Evolutionary conservation across 2,329 filamentous ascomycete species (phyloP).

Genomic region (Blastomyces parvus): DNA sequence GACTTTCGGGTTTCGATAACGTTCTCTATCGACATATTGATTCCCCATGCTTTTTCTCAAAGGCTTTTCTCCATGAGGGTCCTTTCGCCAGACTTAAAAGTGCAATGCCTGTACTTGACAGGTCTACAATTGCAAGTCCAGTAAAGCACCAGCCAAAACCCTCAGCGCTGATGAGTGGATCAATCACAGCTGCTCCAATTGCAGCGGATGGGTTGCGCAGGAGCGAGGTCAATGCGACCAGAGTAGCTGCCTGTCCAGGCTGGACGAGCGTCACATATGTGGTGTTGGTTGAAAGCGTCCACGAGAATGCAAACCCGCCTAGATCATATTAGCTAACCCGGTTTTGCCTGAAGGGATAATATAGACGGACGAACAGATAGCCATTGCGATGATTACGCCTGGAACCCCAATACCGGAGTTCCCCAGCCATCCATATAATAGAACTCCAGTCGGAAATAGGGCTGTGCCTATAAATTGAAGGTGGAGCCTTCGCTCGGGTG

Average conservation of each 20-base stretch:
- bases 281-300: constrained; percentile 6
- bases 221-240: constrained; percentile 6
- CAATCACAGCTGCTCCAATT: constrained; percentile 5
- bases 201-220: constrained; percentile 6
- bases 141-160: constrained; percentile 10
- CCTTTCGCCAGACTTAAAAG: constrained; percentile 1
- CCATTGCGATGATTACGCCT: constrained; percentile 5
- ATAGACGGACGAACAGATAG: not conserved
- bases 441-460: constrained; percentile 4
- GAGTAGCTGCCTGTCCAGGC: constrained; percentile 6
- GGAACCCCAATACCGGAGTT: constrained; percentile 5
- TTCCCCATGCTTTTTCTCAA: not conserved
- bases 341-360: not conserved
- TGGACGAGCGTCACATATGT: constrained; percentile 7
- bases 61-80: constrained; percentile 4
- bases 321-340: not conserved
- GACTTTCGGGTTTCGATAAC: not conserved
- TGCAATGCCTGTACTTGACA: constrained; percentile 2
- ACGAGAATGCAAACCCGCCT: constrained; percentile 7
- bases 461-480: constrained; percentile 5
- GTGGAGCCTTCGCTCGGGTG: constrained; percentile 5
- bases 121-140: constrained; percentile 6
- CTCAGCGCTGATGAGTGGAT: constrained; percentile 2
- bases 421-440: constrained; percentile 7
- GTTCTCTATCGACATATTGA: not conserved